Evolutionary conservation across 192 early-diverging fungal genomes (phyloP), one percentile per base, ranked within the genome.

Genomic region (Backusella australiensis): DNA sequence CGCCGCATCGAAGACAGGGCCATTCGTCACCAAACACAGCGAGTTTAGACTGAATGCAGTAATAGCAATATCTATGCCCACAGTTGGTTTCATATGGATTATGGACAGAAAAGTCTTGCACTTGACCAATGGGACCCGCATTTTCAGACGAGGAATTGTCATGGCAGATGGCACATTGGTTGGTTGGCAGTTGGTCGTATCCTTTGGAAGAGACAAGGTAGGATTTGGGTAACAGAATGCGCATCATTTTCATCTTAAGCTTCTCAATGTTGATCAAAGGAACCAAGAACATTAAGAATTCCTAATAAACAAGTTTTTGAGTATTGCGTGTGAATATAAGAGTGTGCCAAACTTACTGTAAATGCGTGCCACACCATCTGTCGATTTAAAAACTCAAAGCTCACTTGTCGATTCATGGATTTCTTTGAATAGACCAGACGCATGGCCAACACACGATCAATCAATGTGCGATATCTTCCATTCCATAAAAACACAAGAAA

Each of bases 341-440:
- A 39, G 38, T 39, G 6, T 17, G 3, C 3, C 6, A 44, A 3
- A 78, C 86, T 71, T 91, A 93, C 93, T 34, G 94, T 95, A 74
- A 96, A 96, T 63, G 94, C 93, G 32, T 96, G 92, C 95, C 94
- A 98, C 34, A 96, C 95, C 75, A 97, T 87, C 84, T 98, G 94
- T 17, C 96, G 89, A 79, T 97, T 98, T 78, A 98, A 86, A 77
- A 94, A 97, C 78, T 98, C 96, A 78, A 94, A 96, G 79, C 91
- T 95, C 36, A 97, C 92, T 73, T 91, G 89, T 53, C 94, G 87
- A 39, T 89, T 81, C 69, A 93, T 82, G 66, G 93, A 93, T 29
- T 92, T 89, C 23, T 91, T 88, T 21, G 88, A 88, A 78, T 93
- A 94, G 6, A 97, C 95, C 21, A 98, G 84, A 38, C 94, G 88